Base-by-base conservation (phyloP, 495 filamentous ascomycete species). In the Podospora comata region DNA sequence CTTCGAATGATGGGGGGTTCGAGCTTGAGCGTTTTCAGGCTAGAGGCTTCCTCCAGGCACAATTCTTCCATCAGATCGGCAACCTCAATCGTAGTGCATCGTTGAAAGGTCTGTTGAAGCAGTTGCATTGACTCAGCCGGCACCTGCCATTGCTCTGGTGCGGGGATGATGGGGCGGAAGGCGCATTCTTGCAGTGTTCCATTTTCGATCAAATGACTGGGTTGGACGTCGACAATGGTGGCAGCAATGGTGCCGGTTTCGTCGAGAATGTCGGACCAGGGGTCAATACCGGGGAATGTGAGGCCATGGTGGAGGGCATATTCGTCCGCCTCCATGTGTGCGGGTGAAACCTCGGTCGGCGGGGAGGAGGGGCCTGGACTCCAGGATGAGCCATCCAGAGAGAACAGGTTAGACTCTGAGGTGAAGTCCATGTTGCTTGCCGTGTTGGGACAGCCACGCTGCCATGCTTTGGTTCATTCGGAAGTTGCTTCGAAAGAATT, bases 1-100 rank as follows among this genome's bases (percentile, higher is more conserved):
- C 75, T 83, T 9, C 70, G 72, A 9, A 91, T 80, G 0, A 85
- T 66, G 0, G 87, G 86, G 1, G 73, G 44, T 18, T 90, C 86
- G 2, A 88, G 16, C 68, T 85, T 88, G 19, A 85, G 59, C 11
- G 68, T 64, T 23, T 71, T 67, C 15, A 72, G 53, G 5, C 69
- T 64, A 2, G 18, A 5, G n/a, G 62, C 61, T 48, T 60, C 64
- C 13, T 60, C 9, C 23, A 61, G 66, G 44, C 65, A 75, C 56
- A 77, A 64, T 28, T 70, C 60, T 1, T 48, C 59, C 64, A 70
- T 72, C 19, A 71, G 55, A 18, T 56, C 55, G n/a, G 39, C 15
- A 4, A 69, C 15, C 16, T 72, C 69, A 4, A 62, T 58, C 0
- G 73, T 65, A 0, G 61, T 73, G 65, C 48, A 55, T 13, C 69